These are phyloP conservation scores for Stagonosporopsis rhizophila DNA, from an alignment of 2,329 filamentous ascomycete genomes.

Conservation along the genomic window DNA sequence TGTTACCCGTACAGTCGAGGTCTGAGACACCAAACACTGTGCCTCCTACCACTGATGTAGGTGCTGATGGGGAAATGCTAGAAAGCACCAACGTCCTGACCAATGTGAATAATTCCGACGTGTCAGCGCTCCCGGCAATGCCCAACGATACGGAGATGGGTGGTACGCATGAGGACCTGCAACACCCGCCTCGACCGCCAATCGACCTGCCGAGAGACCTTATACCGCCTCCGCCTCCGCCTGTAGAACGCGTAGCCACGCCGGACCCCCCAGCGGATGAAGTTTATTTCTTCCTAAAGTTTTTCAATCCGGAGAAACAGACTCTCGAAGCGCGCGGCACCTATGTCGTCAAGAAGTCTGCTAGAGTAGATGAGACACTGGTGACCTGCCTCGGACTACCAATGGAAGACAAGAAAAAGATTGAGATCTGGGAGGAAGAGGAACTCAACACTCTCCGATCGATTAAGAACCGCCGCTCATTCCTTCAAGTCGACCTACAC, in stretches of 20 bases:
- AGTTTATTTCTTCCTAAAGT: constrained; percentile 52
- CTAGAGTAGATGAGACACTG: constrained; percentile 45
- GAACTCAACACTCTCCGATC: constrained; percentile 35
- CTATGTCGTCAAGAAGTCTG: constrained; percentile 40
- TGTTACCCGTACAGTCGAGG: constrained; percentile 8
- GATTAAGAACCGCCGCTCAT: constrained; percentile 44
- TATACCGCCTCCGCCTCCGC: constrained; percentile 27
- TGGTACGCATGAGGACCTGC: constrained; percentile 40
- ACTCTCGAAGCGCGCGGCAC: constrained; percentile 43
- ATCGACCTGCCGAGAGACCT: constrained; percentile 24
- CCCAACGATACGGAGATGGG: constrained; percentile 47
- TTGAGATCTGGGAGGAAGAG: constrained; percentile 62
- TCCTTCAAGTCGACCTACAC: constrained; percentile 41
- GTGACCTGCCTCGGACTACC: constrained; percentile 38
- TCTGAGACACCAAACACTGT: constrained; percentile 10
- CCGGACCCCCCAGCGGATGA: constrained; percentile 41
- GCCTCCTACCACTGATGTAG: constrained; percentile 7
- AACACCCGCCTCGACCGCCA: constrained; percentile 36
- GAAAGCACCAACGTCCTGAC: constrained; percentile 24
- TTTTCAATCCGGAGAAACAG: constrained; percentile 48
- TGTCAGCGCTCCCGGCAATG: constrained; percentile 29
- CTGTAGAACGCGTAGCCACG: constrained; percentile 26
- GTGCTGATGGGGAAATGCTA: constrained; percentile 33
- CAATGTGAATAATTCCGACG: background rate
- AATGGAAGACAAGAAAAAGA: constrained; percentile 44